Evolutionary conservation across 2,329 filamentous ascomycete genomes (phyloP).

Genomic region (Canariomyces notabilis): DNA sequence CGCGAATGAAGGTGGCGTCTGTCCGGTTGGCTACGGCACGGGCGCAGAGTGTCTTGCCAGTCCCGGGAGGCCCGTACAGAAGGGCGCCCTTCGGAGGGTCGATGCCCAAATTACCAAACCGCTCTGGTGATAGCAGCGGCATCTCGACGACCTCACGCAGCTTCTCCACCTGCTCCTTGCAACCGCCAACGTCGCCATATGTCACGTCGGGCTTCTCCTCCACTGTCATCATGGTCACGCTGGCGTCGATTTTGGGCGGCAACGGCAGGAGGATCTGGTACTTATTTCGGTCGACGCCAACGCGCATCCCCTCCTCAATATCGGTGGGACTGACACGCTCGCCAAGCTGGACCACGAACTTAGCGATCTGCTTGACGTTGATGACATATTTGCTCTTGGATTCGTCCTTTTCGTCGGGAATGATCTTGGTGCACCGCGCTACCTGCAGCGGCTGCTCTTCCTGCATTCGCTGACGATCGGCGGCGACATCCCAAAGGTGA

Average conservation of each 20-base stretch:
- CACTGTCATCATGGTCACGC: constrained; percentile 99
- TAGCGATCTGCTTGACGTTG: constrained; percentile 99
- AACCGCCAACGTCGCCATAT: constrained; percentile 96
- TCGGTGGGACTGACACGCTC: constrained; percentile 96
- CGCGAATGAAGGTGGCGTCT: constrained; percentile 96
- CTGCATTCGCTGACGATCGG: constrained; percentile 95
- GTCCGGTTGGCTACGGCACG: constrained; percentile 96
- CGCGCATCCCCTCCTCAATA: constrained; percentile 98
- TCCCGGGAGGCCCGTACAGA: constrained; percentile 93
- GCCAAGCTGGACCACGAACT: constrained; percentile 96
- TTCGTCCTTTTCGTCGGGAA: constrained; percentile 89
- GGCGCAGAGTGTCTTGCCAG: constrained; percentile 97
- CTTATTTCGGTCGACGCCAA: constrained; percentile 97
- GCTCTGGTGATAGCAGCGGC: constrained; percentile 91
- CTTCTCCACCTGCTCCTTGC: constrained; percentile 99
- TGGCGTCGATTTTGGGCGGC: constrained; percentile 97
- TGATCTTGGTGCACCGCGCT: constrained; percentile 98
- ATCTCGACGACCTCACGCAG: constrained; percentile 97
- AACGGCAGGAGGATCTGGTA: constrained; percentile 97
- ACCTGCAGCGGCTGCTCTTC: constrained; percentile 98
- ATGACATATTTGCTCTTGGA: constrained; percentile 99
- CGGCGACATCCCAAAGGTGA: constrained; percentile 97
- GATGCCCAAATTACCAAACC: constrained; percentile 97
- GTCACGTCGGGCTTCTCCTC: constrained; percentile 99
- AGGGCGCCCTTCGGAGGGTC: constrained; percentile 96